These are phyloP conservation scores for Saccharum spontaneum DNA, from an alignment of 176 grass and related monocot genomes.

Conservation along the genomic window DNA sequence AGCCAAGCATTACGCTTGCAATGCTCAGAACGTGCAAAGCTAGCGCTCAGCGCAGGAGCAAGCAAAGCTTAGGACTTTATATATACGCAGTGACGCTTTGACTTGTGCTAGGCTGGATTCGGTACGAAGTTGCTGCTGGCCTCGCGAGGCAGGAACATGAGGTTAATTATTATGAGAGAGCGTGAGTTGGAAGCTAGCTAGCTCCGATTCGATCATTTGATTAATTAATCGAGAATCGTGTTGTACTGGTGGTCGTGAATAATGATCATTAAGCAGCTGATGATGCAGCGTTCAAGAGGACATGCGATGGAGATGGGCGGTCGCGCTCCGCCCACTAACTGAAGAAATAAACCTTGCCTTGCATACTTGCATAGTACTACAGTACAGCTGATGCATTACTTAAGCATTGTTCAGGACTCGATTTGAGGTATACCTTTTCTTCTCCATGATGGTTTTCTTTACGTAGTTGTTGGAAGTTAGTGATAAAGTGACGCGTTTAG, in stretches of 20 bases:
- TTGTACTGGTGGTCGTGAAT: background rate
- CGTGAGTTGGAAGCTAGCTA: constrained; percentile 17
- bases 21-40: background rate
- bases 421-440: background rate
- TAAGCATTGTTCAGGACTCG: background rate
- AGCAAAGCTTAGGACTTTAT: background rate
- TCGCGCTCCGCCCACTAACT: background rate
- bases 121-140: background rate
- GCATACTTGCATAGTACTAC: too few species aligned
- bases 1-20: background rate
- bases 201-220: too few species aligned
- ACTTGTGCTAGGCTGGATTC: constrained; percentile 30
- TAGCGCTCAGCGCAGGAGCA: background rate
- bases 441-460: background rate
- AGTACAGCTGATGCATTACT: background rate
- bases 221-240: background rate
- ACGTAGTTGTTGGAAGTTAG: background rate
- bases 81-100: background rate
- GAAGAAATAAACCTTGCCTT: background rate
- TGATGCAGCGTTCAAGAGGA: background rate
- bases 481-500: background rate
- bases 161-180: background rate
- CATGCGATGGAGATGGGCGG: constrained; percentile 6
- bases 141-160: background rate
- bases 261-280: background rate